Percentiles rank a stretch among this genome's conserved stretches.
These are phyloP conservation scores for Argentina anserina DNA, from an alignment of 306 rosid species.

Conservation along the genomic window DNA sequence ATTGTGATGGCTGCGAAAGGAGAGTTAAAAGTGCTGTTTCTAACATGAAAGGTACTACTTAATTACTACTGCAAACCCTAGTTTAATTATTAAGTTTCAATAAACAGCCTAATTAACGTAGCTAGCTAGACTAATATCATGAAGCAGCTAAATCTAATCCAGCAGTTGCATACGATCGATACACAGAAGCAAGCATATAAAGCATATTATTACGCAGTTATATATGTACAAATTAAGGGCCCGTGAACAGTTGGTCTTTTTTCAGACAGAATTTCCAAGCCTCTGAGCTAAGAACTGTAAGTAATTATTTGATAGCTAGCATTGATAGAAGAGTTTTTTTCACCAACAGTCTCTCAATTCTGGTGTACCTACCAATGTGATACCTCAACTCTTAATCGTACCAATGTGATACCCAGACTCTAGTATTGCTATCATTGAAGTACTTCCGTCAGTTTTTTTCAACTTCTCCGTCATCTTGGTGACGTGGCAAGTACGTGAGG, in stretches of 20 bases:
- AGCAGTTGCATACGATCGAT: not conserved
- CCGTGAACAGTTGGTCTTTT: not conserved
- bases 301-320: not conserved
- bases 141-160: not conserved
- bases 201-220: no score
- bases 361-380: no score
- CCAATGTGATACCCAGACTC: no score
- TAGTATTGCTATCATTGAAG: no score
- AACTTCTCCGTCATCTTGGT: no score
- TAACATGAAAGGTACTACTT: conserved; percentile 52
- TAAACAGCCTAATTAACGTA: not conserved
- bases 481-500: no score
- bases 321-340: no score
- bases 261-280: not conserved
- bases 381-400: no score
- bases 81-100: no score
- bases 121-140: not conserved
- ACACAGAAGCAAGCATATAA: not conserved
- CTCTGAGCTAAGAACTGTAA: not conserved
- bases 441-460: no score
- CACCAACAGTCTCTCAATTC: no score
- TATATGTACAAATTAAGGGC: not conserved
- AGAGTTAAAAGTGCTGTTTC: conserved; percentile 64
- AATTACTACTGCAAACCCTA: not conserved
- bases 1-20: conserved; percentile 97